These are phyloP conservation scores for Candolleomyces aberdarensis DNA, from an alignment of 768 basidiomycete species.

Conservation along the genomic window DNA sequence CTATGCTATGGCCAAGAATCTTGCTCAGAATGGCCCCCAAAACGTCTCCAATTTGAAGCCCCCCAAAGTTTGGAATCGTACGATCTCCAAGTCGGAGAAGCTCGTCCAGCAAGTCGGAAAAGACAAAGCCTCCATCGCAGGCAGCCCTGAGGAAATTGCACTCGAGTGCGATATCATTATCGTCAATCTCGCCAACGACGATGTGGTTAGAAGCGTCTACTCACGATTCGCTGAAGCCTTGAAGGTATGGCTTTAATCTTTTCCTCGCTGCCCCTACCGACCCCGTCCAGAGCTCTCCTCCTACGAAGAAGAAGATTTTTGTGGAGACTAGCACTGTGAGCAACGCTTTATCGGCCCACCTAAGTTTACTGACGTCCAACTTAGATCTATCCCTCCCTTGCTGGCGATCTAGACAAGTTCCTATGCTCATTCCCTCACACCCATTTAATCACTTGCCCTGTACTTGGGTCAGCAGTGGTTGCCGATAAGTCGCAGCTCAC, in stretches of 20 bases:
- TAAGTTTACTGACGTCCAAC: slow-evolving; percentile 7
- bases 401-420: slow-evolving; percentile 70
- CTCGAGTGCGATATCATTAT: slow-evolving; percentile 71
- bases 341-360: slow-evolving; percentile 5
- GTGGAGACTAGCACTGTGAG: slow-evolving; percentile 83
- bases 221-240: slow-evolving; percentile 56
- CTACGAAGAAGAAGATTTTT: slow-evolving; percentile 64
- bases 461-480: slow-evolving; percentile 68
- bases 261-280: not conserved
- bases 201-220: slow-evolving; percentile 63
- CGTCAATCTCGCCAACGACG: slow-evolving; percentile 71
- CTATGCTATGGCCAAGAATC: slow-evolving; percentile 73
- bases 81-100: slow-evolving; percentile 53
- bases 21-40: slow-evolving; percentile 51
- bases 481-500: slow-evolving; percentile 68
- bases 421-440: slow-evolving; percentile 56
- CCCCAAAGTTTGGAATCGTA: slow-evolving; percentile 77
- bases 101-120: slow-evolving; percentile 55
- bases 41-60: slow-evolving; percentile 40
- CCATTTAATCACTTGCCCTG: slow-evolving; percentile 71
- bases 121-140: slow-evolving; percentile 52
- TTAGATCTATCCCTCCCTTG: slow-evolving; percentile 54
- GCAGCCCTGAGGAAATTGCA: slow-evolving; percentile 56
- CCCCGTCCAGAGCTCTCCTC: slow-evolving; percentile 34
- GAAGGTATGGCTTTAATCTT: slow-evolving; percentile 34